These are phyloP conservation scores for Tephrocybe rancida DNA, from an alignment of 768 basidiomycete genomes.

Conservation along the genomic window DNA sequence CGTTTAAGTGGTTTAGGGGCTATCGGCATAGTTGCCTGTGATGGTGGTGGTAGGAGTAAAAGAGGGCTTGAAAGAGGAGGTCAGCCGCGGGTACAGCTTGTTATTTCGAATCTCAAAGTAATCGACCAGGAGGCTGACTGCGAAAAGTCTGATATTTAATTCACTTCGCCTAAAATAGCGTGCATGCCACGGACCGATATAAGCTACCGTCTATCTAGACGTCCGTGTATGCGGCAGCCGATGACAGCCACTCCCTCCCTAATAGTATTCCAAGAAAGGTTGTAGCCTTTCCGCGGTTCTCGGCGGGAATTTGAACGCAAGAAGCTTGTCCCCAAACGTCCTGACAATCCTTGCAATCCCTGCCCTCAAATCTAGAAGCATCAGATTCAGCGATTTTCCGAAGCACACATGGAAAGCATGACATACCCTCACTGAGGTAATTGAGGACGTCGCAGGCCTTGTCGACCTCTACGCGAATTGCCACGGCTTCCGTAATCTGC, in stretches of 20 bases:
- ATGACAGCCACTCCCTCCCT: neutral
- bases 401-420: neutral
- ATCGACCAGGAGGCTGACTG: slow-evolving; percentile 5
- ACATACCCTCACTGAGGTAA: slow-evolving; percentile 62
- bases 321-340: slow-evolving; percentile 75
- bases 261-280: slow-evolving; percentile 68
- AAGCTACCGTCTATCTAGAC: slow-evolving; percentile 15
- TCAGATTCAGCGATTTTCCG: neutral
- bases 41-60: neutral
- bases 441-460: slow-evolving; percentile 56
- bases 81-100: slow-evolving; percentile 8
- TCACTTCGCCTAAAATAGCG: slow-evolving; percentile 1
- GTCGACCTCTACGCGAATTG: slow-evolving; percentile 49
- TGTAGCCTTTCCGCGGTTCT: slow-evolving; percentile 67
- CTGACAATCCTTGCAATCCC: slow-evolving; percentile 65
- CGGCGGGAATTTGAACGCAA: slow-evolving; percentile 81
- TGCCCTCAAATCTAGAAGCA: slow-evolving; percentile 58
- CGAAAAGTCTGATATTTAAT: neutral
- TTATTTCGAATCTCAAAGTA: neutral
- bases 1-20: slow-evolving; percentile 4
- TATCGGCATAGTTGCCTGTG: slow-evolving; percentile 10
- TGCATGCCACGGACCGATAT: slow-evolving; percentile 10
- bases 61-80: neutral
- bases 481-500: slow-evolving; percentile 39
- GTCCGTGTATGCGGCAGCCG: neutral